Evolutionary conservation across 2,329 filamentous ascomycete species (phyloP), one percentile per base, ranked within the genome.

Genomic region (Aspergillus fischeri): DNA sequence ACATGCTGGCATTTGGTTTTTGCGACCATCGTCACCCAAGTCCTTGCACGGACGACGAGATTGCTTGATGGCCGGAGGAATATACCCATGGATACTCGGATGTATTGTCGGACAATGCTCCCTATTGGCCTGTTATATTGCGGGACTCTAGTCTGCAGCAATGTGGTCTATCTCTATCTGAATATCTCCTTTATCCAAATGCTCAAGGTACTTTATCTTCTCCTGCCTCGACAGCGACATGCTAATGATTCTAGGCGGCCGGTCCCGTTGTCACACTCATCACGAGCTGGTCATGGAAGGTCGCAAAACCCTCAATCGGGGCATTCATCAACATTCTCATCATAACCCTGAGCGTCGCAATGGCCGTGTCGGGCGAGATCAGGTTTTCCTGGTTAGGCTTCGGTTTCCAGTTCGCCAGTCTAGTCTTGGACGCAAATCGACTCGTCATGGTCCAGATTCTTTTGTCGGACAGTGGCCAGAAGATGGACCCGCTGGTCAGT

Each of bases 171-270:
- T 73, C 84, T 97, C 51, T 96, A 96, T 77, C 84, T 97, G 55
- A 93, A 89, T 62, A 92, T 97, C 54, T 89, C 92, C 59, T 97
- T 97, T 76, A 97, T 97, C 69, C 93, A 97, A 81, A 97, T 97
- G 93, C 86, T 97, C 75, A 97, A 97, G 89, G 88, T 91, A 48
- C 10, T 1, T 21, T 3, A 8, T 7, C 67, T 77, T 77, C 80
- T 56, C 17, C 25, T n/a, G 6, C 4, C 4, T 5, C 24, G 8
- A 49, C 8, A 52, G 3, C 51, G 17, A n/a, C 21, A 6, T 5
- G 17, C 28, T 28, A 11, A 47, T 6, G 10, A 38, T 52, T 52
- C 21, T 50, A 92, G 89, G 93, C 93, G 63, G 95, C 91, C 45
- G 96, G 90, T n/a, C 92, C 93, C 14, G 92, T 97, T 55, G 90